Percentiles rank a stretch among this genome's conserved stretches.
These are phyloP conservation scores for Ambrosiella cleistominuta DNA, from an alignment of 2,329 filamentous ascomycete species.

Conservation along the genomic window DNA sequence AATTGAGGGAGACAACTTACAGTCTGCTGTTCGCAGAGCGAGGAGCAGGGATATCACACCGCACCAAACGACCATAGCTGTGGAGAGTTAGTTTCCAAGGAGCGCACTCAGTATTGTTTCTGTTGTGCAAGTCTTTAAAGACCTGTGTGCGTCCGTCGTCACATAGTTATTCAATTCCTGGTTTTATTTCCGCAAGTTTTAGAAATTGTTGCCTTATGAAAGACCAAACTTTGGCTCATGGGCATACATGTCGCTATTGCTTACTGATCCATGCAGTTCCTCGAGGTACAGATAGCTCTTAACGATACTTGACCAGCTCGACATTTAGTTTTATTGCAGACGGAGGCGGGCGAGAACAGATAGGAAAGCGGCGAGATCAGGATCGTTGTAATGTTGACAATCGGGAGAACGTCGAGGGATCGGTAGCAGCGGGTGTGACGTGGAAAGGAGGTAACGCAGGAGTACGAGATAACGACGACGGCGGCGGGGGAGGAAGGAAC, in stretches of 20 bases:
- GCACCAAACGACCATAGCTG: conserved; percentile 93
- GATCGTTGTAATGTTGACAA: neutral
- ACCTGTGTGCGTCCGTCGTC: neutral
- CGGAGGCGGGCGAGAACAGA: too few species aligned
- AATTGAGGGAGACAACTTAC: conserved; percentile 41
- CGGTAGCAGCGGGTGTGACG: too few species aligned
- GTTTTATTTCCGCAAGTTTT: neutral
- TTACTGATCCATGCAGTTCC: conserved; percentile 12
- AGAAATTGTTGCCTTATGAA: neutral
- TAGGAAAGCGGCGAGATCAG: neutral
- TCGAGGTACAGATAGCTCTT: neutral
- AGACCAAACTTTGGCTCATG: neutral
- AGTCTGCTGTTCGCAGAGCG: conserved; percentile 85
- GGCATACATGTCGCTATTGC: neutral
- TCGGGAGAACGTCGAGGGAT: too few species aligned
- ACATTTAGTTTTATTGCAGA: neutral
- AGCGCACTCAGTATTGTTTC: conserved; percentile 4
- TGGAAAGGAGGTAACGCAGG: too few species aligned
- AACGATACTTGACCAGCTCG: conserved; percentile 11
- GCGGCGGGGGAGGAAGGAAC: neutral
- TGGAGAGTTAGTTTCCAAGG: conserved; percentile 12
- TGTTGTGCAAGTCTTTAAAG: neutral
- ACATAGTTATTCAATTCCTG: neutral
- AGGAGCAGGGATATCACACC: conserved; percentile 94
- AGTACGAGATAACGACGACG: too few species aligned